phyloP scores from a whole-genome alignment of 495 filamentous ascomycete species.

The Podospora bellae-mahoneyi region DNA sequence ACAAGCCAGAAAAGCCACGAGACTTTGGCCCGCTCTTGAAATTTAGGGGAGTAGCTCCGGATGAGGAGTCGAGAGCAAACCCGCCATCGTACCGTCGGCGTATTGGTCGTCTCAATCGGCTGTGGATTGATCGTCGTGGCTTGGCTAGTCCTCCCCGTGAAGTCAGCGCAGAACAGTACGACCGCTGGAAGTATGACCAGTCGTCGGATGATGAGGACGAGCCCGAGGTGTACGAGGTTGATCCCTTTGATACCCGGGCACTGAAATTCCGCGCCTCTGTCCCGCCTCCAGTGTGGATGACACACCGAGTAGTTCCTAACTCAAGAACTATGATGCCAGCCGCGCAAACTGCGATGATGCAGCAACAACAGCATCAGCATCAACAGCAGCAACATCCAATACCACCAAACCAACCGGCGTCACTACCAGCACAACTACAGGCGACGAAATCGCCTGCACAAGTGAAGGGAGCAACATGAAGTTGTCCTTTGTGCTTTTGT shows the following conservation, averaged over 20 bases:
- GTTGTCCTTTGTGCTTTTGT: neutral
- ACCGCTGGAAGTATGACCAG: constrained; percentile 81
- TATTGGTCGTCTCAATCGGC: constrained; percentile 71
- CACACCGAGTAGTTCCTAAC: constrained; percentile 20
- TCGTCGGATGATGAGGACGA: constrained; percentile 68
- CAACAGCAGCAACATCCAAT: constrained; percentile 25
- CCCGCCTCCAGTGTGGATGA: constrained; percentile 45
- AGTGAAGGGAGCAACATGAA: constrained; percentile 16
- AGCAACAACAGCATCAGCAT: constrained; percentile 14
- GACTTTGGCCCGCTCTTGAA: constrained; percentile 28
- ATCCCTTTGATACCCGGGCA: constrained; percentile 65
- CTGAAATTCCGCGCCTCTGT: constrained; percentile 72
- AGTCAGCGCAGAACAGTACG: constrained; percentile 52
- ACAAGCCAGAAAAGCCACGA: constrained; percentile 35
- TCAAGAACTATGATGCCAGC: constrained; percentile 3
- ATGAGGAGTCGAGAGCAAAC: constrained; percentile 52
- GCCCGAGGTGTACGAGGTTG: constrained; percentile 57
- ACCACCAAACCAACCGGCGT: constrained; percentile 10
- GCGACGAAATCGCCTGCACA: constrained; percentile 8
- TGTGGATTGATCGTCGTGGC: constrained; percentile 76
- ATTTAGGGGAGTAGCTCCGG: constrained; percentile 35
- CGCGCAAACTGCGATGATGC: neutral
- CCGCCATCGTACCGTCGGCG: constrained; percentile 67
- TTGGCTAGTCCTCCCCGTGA: constrained; percentile 53
- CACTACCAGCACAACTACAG: constrained; percentile 13